A percentile compares a stretch with the other conserved stretches of the same genome.
phyloP scores from a whole-genome alignment of 2,329 filamentous ascomycete genomes.

The Spiromastix sp. region DNA sequence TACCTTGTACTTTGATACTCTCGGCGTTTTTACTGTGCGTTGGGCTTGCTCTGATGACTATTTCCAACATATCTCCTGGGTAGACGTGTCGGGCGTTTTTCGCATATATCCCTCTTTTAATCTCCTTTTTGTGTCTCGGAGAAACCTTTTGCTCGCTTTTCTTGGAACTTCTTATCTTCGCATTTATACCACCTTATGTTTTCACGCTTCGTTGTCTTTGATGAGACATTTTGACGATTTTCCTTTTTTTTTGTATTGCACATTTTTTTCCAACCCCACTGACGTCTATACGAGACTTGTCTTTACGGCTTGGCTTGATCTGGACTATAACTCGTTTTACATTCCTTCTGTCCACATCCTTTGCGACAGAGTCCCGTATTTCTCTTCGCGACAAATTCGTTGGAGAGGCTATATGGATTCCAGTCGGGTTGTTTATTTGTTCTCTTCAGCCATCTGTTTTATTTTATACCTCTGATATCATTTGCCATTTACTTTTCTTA shows the following conservation, averaged over 20 bases:
- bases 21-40: neutral
- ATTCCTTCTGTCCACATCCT: neutral
- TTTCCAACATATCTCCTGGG: slow-evolving; percentile 1
- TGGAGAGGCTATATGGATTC: neutral
- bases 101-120: neutral
- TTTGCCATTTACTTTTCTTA: too few relatives aligned
- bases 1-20: neutral
- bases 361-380: neutral
- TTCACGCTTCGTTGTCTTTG: neutral
- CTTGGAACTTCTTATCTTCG: neutral
- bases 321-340: neutral
- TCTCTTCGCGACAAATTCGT: neutral
- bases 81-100: slow-evolving; percentile 4
- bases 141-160: neutral
- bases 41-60: neutral
- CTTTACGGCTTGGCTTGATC: too few relatives aligned
- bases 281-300: neutral
- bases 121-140: neutral
- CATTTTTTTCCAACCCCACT: neutral
- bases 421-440: neutral
- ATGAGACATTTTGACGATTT: neutral
- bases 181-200: neutral
- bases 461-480: neutral
- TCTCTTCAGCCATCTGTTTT: neutral
- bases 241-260: neutral